phyloP scores from a whole-genome alignment of 495 filamentous ascomycete genomes.

The Apodospora peruviana region DNA sequence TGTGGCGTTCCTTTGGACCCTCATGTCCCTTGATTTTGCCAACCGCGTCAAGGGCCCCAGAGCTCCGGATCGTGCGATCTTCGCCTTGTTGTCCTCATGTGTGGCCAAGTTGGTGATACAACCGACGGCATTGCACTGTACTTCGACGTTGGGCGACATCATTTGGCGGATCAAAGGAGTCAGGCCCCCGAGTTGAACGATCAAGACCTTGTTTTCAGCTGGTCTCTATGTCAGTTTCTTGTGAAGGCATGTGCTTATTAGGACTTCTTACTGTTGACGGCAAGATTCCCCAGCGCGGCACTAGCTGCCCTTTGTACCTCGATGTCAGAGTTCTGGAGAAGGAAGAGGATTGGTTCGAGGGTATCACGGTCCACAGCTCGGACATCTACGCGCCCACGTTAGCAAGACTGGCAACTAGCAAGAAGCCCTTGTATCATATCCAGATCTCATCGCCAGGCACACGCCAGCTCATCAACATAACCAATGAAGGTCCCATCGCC shows the following conservation, averaged over 20 bases:
- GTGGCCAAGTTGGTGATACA: constrained; percentile 98
- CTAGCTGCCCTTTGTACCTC: constrained; percentile 97
- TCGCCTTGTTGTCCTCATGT: constrained; percentile 98
- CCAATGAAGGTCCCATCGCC: neutral
- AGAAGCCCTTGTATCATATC: neutral
- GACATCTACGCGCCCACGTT: constrained; percentile 61
- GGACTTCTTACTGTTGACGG: constrained; percentile 77
- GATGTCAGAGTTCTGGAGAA: constrained; percentile 90
- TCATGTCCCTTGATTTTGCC: constrained; percentile 97
- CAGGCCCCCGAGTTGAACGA: constrained; percentile 86
- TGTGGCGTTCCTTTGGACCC: constrained; percentile 95
- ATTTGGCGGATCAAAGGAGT: constrained; percentile 93
- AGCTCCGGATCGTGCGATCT: constrained; percentile 93
- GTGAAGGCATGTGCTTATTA: neutral
- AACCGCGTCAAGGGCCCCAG: constrained; percentile 83
- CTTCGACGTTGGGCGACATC: constrained; percentile 98
- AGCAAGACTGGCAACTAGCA: constrained; percentile 4
- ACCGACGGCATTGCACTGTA: constrained; percentile 97
- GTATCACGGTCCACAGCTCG: constrained; percentile 92
- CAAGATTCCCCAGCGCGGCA: constrained; percentile 91
- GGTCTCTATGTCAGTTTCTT: constrained; percentile 38
- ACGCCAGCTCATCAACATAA: neutral
- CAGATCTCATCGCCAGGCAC: neutral
- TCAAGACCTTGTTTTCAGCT: constrained; percentile 97
- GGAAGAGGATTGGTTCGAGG: constrained; percentile 89